A percentile compares a stretch with the other conserved stretches of the same genome.
Conservation (phyloP, 2,329 filamentous ascomycete species). For the Exophiala calicioides region DNA sequence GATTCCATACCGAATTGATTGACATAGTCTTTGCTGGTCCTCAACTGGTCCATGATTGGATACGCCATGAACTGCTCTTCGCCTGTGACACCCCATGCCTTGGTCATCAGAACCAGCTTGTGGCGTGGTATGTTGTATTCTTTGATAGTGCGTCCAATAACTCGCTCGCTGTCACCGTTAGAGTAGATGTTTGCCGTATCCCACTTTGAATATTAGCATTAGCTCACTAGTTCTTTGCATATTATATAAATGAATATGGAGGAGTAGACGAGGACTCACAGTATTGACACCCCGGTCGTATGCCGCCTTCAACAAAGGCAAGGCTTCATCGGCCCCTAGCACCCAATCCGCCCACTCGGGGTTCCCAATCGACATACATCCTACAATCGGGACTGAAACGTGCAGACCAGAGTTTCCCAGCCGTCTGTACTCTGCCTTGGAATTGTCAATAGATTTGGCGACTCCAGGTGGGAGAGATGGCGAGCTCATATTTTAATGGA, state of each 20-base stretch:
- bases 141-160: slow-evolving; percentile 66
- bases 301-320: slow-evolving; percentile 23
- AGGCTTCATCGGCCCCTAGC: slow-evolving; percentile 11
- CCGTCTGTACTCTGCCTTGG: background rate
- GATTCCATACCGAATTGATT: slow-evolving; percentile 38
- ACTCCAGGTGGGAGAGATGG: background rate
- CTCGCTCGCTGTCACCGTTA: slow-evolving; percentile 61
- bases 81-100: slow-evolving; percentile 48
- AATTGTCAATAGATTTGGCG: slow-evolving; percentile 1
- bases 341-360: slow-evolving; percentile 30
- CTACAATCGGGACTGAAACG: slow-evolving; percentile 23
- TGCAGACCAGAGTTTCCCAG: slow-evolving; percentile 23
- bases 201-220: slow-evolving; percentile 16
- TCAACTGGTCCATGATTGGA: slow-evolving; percentile 3
- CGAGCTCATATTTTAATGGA: background rate
- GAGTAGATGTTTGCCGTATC: slow-evolving; percentile 53
- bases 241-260: background rate
- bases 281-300: slow-evolving; percentile 27
- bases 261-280: background rate
- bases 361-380: slow-evolving; percentile 47
- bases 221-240: background rate
- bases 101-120: slow-evolving; percentile 59
- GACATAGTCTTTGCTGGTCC: slow-evolving; percentile 51
- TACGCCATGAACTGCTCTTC: slow-evolving; percentile 29
- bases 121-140: slow-evolving; percentile 58